Base-by-base conservation (phyloP, 140 eudicot genomes). In the Anethum foeniculum region DNA sequence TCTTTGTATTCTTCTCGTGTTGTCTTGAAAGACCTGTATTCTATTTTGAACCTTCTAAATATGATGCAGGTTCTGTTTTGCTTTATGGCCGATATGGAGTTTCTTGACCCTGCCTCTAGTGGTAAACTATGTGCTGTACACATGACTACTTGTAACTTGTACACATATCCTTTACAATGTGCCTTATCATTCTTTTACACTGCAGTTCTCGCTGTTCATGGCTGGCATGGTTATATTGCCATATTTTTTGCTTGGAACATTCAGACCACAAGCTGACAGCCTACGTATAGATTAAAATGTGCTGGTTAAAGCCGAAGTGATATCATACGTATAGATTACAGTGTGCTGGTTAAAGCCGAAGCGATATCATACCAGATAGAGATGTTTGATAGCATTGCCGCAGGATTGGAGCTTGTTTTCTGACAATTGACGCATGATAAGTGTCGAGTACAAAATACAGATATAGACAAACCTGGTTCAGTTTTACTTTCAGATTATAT, bases 51-150 rank as follows among this genome's bases (percentile, higher is more conserved):
- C 44, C 52, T 78, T 32, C 16, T 28, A 19, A 58, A 68, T 32
- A 15, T 54, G 15, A 77, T 86, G 83, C 94, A 93, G 97, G 81
- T 93, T 93, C 84, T 87, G 86, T 49, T 88, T 84, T 87, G 92
- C 97, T 48, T 80, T 93, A 87, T 93, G 97, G 97, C 97, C 97
- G 52, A 88, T 93, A 44, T 93, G 97, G 97, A 91, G 94, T 87
- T 88, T 93, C 88, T 88, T 93, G 92, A 88, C 96, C 90, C 90
- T 93, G 81, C 97, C 97, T 56, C 96, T 93, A 81, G 92, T 91
- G 96, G 96, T 93, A 86, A 44, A 67, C 44, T 86, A 58, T 54
- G 15, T 32, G 30, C 27, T 80, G 51, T 4, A 71, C 28, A 14
- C 62, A 58, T 71, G 75, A 16, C 15, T 62, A 64, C 56, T 51